phyloP scores from a whole-genome alignment of 2,329 filamentous ascomycete genomes.

The Cercospora sp. region DNA sequence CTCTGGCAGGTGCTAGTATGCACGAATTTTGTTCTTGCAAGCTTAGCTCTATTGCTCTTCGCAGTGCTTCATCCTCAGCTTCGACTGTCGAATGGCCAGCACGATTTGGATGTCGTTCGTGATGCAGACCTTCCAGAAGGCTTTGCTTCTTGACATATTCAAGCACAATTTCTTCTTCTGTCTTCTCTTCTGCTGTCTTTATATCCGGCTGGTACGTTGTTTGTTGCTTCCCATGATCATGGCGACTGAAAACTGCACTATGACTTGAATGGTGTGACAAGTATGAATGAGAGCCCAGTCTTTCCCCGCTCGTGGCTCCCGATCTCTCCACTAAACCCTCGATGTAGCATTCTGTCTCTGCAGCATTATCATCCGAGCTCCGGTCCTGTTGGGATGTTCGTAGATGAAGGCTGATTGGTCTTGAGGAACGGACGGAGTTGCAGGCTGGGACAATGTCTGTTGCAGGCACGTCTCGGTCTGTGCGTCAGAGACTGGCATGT shows the following conservation, averaged over 20 bases:
- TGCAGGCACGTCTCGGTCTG: background rate
- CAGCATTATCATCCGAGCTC: background rate
- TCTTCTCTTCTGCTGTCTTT: conserved; percentile 43
- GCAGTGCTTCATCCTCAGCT: background rate
- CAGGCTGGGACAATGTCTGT: background rate
- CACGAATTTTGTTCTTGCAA: background rate
- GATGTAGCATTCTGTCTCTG: background rate
- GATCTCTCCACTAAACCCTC: background rate
- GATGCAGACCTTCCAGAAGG: background rate
- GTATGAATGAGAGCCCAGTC: background rate
- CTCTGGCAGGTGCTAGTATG: background rate
- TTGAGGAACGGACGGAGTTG: background rate
- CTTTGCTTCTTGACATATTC: conserved; percentile 34
- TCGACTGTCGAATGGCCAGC: background rate
- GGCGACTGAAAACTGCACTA: conserved; percentile 63
- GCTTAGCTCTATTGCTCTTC: background rate
- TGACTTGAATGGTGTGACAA: background rate
- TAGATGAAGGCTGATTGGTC: background rate
- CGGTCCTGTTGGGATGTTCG: background rate
- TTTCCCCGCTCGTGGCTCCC: background rate
- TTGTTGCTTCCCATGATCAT: conserved; percentile 36
- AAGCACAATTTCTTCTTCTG: conserved; percentile 71
- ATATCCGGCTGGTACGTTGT: conserved; percentile 18
- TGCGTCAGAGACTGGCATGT: background rate
- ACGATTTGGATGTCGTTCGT: background rate